Conservation (phyloP, 164 flowering plant species). For the Stephania japonica region DNA sequence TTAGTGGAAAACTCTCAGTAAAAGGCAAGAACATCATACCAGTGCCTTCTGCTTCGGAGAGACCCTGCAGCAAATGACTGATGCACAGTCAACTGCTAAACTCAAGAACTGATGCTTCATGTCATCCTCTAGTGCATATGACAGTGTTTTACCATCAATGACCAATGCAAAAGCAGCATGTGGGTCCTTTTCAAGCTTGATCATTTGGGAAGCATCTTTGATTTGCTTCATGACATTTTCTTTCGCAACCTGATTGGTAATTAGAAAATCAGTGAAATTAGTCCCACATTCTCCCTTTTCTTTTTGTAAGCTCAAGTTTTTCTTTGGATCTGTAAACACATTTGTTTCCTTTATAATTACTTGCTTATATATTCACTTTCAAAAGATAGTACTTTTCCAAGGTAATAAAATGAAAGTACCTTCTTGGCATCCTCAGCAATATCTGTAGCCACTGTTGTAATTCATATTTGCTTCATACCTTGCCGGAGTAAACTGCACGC, state of each 20-base stretch:
- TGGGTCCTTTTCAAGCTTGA: conserved; percentile 87
- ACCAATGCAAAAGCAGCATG: conserved; percentile 96
- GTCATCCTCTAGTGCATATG: conserved; percentile 72
- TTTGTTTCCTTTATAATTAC: background rate
- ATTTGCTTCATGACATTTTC: conserved; percentile 77
- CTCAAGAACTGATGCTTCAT: conserved; percentile 66
- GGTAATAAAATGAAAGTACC: conserved; percentile 27
- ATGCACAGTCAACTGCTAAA: conserved; percentile 90
- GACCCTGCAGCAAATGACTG: conserved; percentile 98
- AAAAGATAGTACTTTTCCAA: background rate
- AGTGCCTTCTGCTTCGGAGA: conserved; percentile 99
- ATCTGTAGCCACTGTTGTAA: conserved; percentile 41
- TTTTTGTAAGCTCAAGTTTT: background rate
- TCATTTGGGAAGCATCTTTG: conserved; percentile 64
- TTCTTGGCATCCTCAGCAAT: conserved; percentile 35
- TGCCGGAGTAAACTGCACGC: conserved; percentile 89
- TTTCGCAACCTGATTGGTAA: conserved; percentile 54
- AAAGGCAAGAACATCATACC: conserved; percentile 35
- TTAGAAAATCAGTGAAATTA: conserved; percentile 20
- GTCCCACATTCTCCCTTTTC: background rate
- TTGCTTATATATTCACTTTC: background rate
- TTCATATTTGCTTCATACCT: conserved; percentile 85
- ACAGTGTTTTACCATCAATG: conserved; percentile 84
- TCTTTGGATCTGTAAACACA: background rate
- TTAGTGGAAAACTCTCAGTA: background rate